A percentile compares a stretch with the other conserved stretches of the same genome.
Conservation (phyloP, 345 rosid genomes). For the Trapa bicornis region DNA sequence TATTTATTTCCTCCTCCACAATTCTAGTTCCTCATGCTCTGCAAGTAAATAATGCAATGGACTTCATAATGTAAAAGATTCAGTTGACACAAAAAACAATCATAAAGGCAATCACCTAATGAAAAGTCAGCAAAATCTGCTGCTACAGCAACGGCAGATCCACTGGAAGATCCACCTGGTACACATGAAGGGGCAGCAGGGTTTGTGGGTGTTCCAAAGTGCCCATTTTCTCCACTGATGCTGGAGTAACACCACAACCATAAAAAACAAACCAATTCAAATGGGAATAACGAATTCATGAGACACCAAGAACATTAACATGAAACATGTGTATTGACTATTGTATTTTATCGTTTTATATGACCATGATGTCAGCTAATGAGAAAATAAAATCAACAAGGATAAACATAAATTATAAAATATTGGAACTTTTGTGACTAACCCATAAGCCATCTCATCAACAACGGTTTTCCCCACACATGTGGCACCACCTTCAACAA, state of each 20-base stretch:
- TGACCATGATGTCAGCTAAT: not conserved
- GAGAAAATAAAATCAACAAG: not conserved
- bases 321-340: not conserved
- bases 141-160: conserved; percentile 15
- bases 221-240: conserved; percentile 13
- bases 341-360: not conserved
- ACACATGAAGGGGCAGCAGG: conserved; percentile 7
- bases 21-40: not conserved
- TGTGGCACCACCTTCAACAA: conserved; percentile 92
- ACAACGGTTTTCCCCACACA: conserved; percentile 87
- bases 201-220: conserved; percentile 12
- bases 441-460: conserved; percentile 83
- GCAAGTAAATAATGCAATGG: not conserved
- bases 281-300: not conserved
- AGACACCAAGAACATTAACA: too few species aligned
- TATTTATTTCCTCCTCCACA: not conserved
- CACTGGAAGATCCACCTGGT: conserved; percentile 17
- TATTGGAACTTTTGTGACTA: not conserved
- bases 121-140: conserved; percentile 12
- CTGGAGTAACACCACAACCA: conserved; percentile 6
- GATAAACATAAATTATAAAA: not conserved
- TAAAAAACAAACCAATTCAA: not conserved
- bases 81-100: not conserved
- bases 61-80: not conserved
- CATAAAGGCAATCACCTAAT: conserved; percentile 8